Evolutionary conservation across 2,329 filamentous ascomycete genomes (phyloP).

Genomic region (Fonsecaea pedrosoi): DNA sequence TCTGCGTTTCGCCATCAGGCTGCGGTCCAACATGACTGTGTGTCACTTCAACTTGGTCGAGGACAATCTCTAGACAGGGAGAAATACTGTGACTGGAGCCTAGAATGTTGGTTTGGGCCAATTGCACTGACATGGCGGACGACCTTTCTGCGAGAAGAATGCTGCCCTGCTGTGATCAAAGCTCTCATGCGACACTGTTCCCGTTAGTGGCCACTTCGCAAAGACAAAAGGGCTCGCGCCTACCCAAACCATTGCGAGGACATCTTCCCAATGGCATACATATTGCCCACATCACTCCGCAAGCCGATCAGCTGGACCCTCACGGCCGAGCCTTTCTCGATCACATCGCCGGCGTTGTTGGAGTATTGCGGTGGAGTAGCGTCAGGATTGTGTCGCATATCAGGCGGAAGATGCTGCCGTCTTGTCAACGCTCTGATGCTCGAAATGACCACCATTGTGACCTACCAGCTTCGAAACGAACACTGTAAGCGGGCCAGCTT

Average conservation of each 20-base stretch:
- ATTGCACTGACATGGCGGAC: neutral
- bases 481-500: constrained; percentile 56
- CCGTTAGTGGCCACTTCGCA: constrained; percentile 6
- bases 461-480: constrained; percentile 58
- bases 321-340: constrained; percentile 91
- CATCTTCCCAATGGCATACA: constrained; percentile 97
- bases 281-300: constrained; percentile 88
- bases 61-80: neutral
- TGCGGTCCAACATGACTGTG: neutral
- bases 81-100: neutral
- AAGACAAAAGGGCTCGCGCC: constrained; percentile 31
- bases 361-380: constrained; percentile 97
- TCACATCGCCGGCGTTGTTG: constrained; percentile 86
- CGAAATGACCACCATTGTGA: constrained; percentile 15
- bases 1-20: neutral
- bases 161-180: neutral
- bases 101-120: neutral
- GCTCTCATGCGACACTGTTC: constrained; percentile 16
- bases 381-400: constrained; percentile 93
- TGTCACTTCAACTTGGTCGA: neutral
- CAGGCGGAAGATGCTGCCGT: constrained; percentile 71
- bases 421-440: constrained; percentile 22
- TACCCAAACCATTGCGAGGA: constrained; percentile 71
- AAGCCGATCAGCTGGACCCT: constrained; percentile 94
- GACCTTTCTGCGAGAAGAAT: neutral